phyloP scores from a whole-genome alignment of 495 filamentous ascomycete species.

The Schizothecium vesticola region DNA sequence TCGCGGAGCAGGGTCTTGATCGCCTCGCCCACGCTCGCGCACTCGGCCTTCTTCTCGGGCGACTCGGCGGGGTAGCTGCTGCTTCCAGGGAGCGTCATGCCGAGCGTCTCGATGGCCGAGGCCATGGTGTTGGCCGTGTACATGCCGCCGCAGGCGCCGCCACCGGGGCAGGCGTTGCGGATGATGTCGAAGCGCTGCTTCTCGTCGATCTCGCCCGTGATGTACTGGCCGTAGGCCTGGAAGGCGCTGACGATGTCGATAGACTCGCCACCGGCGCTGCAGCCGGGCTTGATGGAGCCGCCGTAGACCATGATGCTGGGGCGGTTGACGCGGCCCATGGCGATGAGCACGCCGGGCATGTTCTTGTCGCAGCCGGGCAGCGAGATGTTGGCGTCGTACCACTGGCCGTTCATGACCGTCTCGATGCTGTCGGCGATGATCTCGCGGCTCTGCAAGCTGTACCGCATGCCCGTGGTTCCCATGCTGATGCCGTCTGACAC shows the following conservation, averaged over 20 bases:
- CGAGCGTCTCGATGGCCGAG: constrained; percentile 91
- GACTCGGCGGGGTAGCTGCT: constrained; percentile 90
- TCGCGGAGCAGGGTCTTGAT: constrained; percentile 82
- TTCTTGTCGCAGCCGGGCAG: constrained; percentile 99
- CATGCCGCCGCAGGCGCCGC: constrained; percentile 96
- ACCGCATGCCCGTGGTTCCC: constrained; percentile 87
- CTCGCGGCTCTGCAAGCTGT: constrained; percentile 87
- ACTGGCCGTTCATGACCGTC: constrained; percentile 97
- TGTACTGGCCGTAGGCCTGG: constrained; percentile 94
- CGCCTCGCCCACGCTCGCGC: constrained; percentile 73
- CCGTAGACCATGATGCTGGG: constrained; percentile 97
- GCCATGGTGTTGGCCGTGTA: constrained; percentile 99
- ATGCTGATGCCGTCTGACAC: constrained; percentile 83
- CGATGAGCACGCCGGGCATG: constrained; percentile 97
- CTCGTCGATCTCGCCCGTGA: constrained; percentile 86
- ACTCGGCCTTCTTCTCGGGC: constrained; percentile 78
- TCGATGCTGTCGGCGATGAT: constrained; percentile 97
- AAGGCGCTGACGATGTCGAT: constrained; percentile 97
- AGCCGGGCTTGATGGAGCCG: constrained; percentile 88
- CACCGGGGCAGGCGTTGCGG: constrained; percentile 85
- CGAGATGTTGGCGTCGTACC: constrained; percentile 98
- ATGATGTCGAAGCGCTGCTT: constrained; percentile 91
- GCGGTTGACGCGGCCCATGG: constrained; percentile 92
- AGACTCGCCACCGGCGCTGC: constrained; percentile 66
- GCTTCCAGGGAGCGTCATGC: constrained; percentile 90